Base-by-base conservation (phyloP, 2,329 filamentous ascomycete species). In the Colletotrichum lini region DNA sequence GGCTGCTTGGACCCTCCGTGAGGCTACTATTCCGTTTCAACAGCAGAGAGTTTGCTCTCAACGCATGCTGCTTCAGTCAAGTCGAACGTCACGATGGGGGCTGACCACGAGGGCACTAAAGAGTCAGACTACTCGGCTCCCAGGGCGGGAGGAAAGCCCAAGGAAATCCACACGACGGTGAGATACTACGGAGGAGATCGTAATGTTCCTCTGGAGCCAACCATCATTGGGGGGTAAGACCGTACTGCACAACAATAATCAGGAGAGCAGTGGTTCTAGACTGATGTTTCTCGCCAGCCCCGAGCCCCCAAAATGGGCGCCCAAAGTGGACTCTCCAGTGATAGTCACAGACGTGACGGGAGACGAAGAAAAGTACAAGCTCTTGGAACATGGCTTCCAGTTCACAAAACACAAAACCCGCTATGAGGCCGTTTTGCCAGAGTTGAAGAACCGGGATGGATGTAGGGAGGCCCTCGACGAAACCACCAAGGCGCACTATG, bases 121-220 rank as follows among this genome's bases (percentile, higher is more conserved):
- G 26, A 61, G 1, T 16, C 23, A 15, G 21, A 10, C 0, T 61
- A 38, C 44, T 9, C 21, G 1, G 4, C 44, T 10, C 21, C 21
- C 0, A 16, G 49, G 3, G 58, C 58, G 26, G 42, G 12, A 16
- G 16, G n/a, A 2, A 40, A 50, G 6, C 26, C 26, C 26, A 61
- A 50, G 23, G 44, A 21, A 18, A 13, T 61, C 10, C 44, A n/a
- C 12, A 61, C 58, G 9, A 61, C 58, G 2, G 15, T 61, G 23
- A 61, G 38, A 26, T 61, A 61, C 40, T 50, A 61, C n/a, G 58
- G 44, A 61, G 58, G 58, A 23, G 58, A 61, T 35, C 44, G 35
- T 4, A 49, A 23, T 15, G n/a, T 61, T n/a, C 58, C 58, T 30
- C 18, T 61, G 26, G 44, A 61, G 2, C 58, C 58, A n/a, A 61